These are phyloP conservation scores for Aureobasidium pullulans DNA, from an alignment of 2,329 filamentous ascomycete genomes.

Conservation along the genomic window DNA sequence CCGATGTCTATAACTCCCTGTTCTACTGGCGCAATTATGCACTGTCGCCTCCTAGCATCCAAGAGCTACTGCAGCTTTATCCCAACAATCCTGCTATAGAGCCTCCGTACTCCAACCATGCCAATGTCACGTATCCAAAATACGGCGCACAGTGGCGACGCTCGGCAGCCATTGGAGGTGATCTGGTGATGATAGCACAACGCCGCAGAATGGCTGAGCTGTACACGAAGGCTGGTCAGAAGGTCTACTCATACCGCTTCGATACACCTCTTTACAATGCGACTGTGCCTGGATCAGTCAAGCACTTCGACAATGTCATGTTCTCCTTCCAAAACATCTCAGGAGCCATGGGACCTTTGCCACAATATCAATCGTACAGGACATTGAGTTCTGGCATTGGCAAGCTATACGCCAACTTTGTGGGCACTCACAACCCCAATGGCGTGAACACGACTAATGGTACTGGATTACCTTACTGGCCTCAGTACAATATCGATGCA, in stretches of 20 bases:
- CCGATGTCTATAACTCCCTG: slow-evolving; percentile 37
- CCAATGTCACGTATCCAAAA: slow-evolving; percentile 21
- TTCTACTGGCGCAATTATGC: slow-evolving; percentile 41
- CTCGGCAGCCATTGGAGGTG: slow-evolving; percentile 39
- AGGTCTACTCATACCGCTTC: slow-evolving; percentile 45
- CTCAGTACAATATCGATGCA: slow-evolving; percentile 30
- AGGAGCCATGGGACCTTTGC: slow-evolving; percentile 40
- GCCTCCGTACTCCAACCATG: slow-evolving; percentile 33
- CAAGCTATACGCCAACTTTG: slow-evolving; percentile 39
- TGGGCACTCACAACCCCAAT: slow-evolving; percentile 39
- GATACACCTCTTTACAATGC: slow-evolving; percentile 41
- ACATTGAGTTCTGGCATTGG: slow-evolving; percentile 32
- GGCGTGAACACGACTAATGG: slow-evolving; percentile 17
- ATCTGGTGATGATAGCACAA: slow-evolving; percentile 43
- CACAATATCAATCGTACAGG: slow-evolving; percentile 31
- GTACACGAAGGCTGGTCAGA: slow-evolving; percentile 26
- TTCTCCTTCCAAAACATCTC: slow-evolving; percentile 47
- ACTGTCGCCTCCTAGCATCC: slow-evolving; percentile 38
- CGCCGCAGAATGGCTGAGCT: slow-evolving; percentile 40
- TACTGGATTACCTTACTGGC: slow-evolving; percentile 34
- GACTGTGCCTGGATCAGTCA: slow-evolving; percentile 34
- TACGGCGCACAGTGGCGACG: slow-evolving; percentile 37
- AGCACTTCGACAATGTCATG: slow-evolving; percentile 45
- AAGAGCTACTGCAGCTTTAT: slow-evolving; percentile 40
- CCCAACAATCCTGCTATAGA: slow-evolving; percentile 42